phyloP scores from a whole-genome alignment of 73 alveolate genomes.

The Symbiodinium natans region DNA sequence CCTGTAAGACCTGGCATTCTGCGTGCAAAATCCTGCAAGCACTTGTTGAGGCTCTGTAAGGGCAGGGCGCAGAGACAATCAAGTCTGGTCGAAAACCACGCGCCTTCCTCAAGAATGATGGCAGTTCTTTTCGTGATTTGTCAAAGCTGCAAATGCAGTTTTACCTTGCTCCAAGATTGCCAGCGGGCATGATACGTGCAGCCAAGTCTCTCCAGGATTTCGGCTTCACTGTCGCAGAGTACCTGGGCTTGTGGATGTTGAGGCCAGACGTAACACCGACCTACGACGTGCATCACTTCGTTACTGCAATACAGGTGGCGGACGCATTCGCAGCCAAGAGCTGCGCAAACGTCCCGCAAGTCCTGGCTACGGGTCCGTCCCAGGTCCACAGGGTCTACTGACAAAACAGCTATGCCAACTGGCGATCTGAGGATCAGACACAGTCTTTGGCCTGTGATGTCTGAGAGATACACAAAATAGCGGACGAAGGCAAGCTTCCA shows the following conservation, averaged over 20 bases:
- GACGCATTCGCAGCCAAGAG: constrained; percentile 62
- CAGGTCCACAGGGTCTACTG: background rate
- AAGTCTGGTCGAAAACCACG: constrained; percentile 82
- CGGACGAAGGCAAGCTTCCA: constrained; percentile 13
- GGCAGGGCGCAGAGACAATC: constrained; percentile 65
- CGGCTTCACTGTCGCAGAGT: constrained; percentile 8
- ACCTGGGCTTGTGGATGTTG: background rate
- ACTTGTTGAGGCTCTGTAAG: background rate
- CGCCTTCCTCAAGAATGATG: background rate
- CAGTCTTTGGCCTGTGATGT: constrained; percentile 71
- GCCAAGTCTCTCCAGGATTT: constrained; percentile 29
- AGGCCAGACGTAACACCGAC: too few relatives aligned
- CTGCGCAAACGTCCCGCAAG: constrained; percentile 56
- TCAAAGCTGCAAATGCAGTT: too few relatives aligned
- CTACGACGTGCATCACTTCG: too few relatives aligned
- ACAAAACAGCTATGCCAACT: background rate
- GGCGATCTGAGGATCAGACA: background rate
- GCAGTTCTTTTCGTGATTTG: background rate
- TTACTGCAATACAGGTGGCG: background rate
- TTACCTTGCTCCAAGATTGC: background rate
- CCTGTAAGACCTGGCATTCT: constrained; percentile 40
- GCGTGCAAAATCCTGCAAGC: background rate
- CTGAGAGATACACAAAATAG: constrained; percentile 31
- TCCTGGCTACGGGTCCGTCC: constrained; percentile 33
- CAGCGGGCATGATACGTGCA: background rate